Percentiles rank a stretch among this genome's conserved stretches.
Conservation (phyloP, 192 early-diverging fungal genomes). For the Glomus cerebriforme region DNA sequence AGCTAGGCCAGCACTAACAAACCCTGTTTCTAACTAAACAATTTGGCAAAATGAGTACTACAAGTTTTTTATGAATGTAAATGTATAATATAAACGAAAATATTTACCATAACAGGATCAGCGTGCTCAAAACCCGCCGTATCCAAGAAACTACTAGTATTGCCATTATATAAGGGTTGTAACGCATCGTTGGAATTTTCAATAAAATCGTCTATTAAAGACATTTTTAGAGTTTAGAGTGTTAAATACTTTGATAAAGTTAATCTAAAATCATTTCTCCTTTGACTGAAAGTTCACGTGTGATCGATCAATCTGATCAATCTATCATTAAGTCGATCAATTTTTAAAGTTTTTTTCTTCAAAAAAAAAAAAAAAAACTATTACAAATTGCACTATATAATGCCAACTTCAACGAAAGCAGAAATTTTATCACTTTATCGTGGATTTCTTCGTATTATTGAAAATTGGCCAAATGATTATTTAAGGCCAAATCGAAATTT, state of each 20-base stretch:
- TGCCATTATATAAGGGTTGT: slow-evolving; percentile 28
- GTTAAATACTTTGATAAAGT: too few species aligned
- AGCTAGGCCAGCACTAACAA: slow-evolving; percentile 54
- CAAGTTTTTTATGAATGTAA: neutral
- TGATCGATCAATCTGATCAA: too few species aligned
- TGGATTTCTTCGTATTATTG: slow-evolving; percentile 60
- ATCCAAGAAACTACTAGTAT: slow-evolving; percentile 13
- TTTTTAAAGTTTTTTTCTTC: neutral
- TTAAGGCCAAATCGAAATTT: slow-evolving; percentile 70
- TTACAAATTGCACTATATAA: neutral
- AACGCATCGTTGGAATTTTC: slow-evolving; percentile 41
- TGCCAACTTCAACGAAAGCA: neutral
- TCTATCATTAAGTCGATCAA: too few species aligned
- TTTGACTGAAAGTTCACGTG: too few species aligned
- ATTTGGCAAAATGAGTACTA: neutral
- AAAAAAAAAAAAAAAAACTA: neutral
- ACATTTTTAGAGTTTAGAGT: too few species aligned
- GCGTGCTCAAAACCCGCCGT: slow-evolving; percentile 32
- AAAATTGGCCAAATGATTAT: slow-evolving; percentile 67
- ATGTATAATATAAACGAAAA: neutral
- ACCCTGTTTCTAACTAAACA: slow-evolving; percentile 55
- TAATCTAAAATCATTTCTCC: too few species aligned
- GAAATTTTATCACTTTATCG: slow-evolving; percentile 49
- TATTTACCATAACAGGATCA: slow-evolving; percentile 38
- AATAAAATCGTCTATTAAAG: slow-evolving; percentile 50